Evolutionary conservation across 106 monocot species (phyloP).

Genomic region (Dendrobium officinale): DNA sequence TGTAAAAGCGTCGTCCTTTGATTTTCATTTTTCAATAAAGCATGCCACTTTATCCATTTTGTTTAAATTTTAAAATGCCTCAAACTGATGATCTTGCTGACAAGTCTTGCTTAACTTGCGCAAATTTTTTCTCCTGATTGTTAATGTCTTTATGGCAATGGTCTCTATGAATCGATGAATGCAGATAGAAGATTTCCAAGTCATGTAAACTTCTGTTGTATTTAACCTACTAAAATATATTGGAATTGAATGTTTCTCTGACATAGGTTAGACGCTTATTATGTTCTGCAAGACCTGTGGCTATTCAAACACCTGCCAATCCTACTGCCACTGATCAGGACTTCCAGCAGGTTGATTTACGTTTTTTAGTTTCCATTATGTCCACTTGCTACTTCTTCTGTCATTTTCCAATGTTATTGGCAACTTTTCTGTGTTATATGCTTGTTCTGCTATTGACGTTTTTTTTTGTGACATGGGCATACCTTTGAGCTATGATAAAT

Average conservation of each 20-base stretch:
- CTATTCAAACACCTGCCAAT: conserved; percentile 64
- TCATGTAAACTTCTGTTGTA: neutral
- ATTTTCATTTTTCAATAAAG: neutral
- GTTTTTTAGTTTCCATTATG: neutral
- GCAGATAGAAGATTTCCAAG: neutral
- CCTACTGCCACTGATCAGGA: conserved; percentile 91
- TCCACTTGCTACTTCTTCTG: neutral
- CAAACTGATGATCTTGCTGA: neutral
- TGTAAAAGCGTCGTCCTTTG: neutral
- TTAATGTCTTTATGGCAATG: neutral
- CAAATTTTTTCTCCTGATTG: neutral
- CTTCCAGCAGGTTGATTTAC: conserved; percentile 62
- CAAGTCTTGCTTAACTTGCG: neutral
- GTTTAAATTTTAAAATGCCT: neutral
- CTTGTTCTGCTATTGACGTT: neutral
- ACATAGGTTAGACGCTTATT: conserved; percentile 80
- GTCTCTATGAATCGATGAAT: neutral
- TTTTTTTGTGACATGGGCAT: neutral
- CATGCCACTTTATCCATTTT: neutral
- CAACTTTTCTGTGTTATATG: neutral
- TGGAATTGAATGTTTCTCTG: neutral
- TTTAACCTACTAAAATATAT: neutral
- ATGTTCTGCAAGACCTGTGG: conserved; percentile 77
- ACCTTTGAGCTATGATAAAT: neutral
- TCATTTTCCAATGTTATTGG: neutral